These are phyloP conservation scores for Apiospora koreana DNA, from an alignment of 2,329 filamentous ascomycete species.

Conservation along the genomic window DNA sequence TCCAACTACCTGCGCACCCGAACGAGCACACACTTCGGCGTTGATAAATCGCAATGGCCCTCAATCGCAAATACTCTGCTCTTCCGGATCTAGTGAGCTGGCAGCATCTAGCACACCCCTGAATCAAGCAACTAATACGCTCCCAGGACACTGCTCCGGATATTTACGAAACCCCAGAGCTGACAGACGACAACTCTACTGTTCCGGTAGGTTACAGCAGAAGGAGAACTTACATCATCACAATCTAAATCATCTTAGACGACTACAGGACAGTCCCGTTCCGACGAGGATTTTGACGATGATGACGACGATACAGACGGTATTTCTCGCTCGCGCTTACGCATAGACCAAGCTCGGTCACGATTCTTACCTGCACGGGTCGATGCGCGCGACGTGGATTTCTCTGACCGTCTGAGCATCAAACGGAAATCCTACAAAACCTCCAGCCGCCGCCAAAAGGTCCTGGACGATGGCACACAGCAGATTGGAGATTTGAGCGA, in stretches of 20 bases:
- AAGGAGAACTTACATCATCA: conserved; percentile 18
- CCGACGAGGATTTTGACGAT: conserved; percentile 65
- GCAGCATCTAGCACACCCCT: not conserved
- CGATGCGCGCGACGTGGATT: conserved; percentile 78
- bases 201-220: conserved; percentile 61
- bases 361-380: conserved; percentile 76
- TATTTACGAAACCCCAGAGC: conserved; percentile 93
- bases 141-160: conserved; percentile 84
- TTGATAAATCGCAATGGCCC: conserved; percentile 58
- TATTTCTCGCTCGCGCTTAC: conserved; percentile 76
- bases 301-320: conserved; percentile 62
- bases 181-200: conserved; percentile 88
- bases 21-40: not conserved
- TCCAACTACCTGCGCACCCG: not conserved
- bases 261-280: conserved; percentile 56
- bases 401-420: conserved; percentile 82
- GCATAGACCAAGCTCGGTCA: conserved; percentile 76
- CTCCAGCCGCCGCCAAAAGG: conserved; percentile 66
- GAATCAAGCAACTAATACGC: conserved; percentile 21
- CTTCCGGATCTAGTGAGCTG: conserved; percentile 72
- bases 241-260: conserved; percentile 39
- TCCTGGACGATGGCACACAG: conserved; percentile 63
- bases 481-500: conserved; percentile 76
- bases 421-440: conserved; percentile 84
- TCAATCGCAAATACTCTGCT: conserved; percentile 80